Base-by-base conservation (phyloP, 257 asterid genomes). In the Nicotiana attenuata region DNA sequence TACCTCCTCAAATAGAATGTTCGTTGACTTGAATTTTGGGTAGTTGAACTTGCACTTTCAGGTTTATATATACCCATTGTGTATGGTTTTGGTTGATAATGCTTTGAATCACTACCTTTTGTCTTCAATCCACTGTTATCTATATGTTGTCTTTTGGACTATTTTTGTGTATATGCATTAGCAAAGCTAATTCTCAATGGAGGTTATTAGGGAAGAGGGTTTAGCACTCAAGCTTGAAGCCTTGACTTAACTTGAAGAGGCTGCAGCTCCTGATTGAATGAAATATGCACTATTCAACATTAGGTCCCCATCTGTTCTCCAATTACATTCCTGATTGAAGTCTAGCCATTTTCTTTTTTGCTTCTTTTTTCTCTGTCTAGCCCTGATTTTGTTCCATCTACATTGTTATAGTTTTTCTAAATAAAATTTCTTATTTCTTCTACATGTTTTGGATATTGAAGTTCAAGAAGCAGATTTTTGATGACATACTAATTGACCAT, bases 181-280 rank as follows among this genome's bases (percentile, higher is more conserved):
- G 28, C 28, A 33, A 0, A 33, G 38, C 38, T 33, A 33, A 5
- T 5, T 33, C 38, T 33, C 38, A 5, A 33, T 86, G 63, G 90
- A 78, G 80, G 88, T 87, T 20, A 91, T 82, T 13, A 90, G 82
- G 35, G 90, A 45, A 7, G 93, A 90, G 0, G 96, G 89, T 13
- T 88, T 82, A 0, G 96, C 96, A 20, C 93, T 90, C 73, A 90
- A 80, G 82, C 96, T 91, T 5, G 96, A 91, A 1, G 96, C 96
- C 85, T 83, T 90, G 7, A 92, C 88, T 65, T 91, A 91, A 22
- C 89, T 90, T 29, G 96, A 89, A 15, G 90, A 80, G 64, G 90
- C 88, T 3, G 84, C 90, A 4, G 73, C 79, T 0, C 93, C 93
- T 0, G 96, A 90, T 1, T 88, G 84, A 59, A 83, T 82, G 19